Evolutionary conservation across 768 basidiomycete species (phyloP).

Genomic region (Clitopilus hobsonii): DNA sequence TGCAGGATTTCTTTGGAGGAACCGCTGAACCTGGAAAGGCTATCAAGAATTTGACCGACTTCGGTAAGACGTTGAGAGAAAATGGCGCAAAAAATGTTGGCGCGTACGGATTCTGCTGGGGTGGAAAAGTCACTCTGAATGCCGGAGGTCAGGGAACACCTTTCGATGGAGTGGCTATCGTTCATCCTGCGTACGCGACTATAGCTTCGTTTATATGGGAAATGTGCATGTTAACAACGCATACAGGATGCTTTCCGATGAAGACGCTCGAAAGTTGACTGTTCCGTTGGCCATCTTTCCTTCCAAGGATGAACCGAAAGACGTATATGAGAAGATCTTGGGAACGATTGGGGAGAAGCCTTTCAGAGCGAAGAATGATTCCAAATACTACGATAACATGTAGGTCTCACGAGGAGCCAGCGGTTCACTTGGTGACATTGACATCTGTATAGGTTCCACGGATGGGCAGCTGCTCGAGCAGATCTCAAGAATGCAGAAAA

Average conservation of each 20-base stretch:
- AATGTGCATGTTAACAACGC: background rate
- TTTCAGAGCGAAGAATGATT: slow-evolving; percentile 42
- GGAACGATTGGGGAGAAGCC: slow-evolving; percentile 44
- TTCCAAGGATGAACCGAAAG: slow-evolving; percentile 52
- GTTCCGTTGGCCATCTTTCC: slow-evolving; percentile 54
- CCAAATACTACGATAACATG: slow-evolving; percentile 47
- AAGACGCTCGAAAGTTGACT: slow-evolving; percentile 45
- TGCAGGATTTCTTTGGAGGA: slow-evolving; percentile 56
- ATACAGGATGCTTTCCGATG: slow-evolving; percentile 43
- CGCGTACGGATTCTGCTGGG: slow-evolving; percentile 57
- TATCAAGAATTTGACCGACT: slow-evolving; percentile 34
- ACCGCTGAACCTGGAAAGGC: slow-evolving; percentile 38
- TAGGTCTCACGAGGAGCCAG: too few relatives aligned
- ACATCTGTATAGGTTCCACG: slow-evolving; percentile 42
- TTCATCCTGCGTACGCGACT: slow-evolving; percentile 62
- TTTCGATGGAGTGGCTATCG: slow-evolving; percentile 42
- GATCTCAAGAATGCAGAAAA: slow-evolving; percentile 53
- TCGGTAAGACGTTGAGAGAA: slow-evolving; percentile 36
- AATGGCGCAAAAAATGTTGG: slow-evolving; percentile 41
- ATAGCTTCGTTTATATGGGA: background rate
- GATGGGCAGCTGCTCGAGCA: slow-evolving; percentile 61
- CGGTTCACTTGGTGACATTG: background rate
- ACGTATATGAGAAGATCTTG: slow-evolving; percentile 51
- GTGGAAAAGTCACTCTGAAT: slow-evolving; percentile 45
- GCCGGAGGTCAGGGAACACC: slow-evolving; percentile 35